phyloP scores from a whole-genome alignment of 768 basidiomycete species.

The Chalciporus pseudorubinellus region DNA sequence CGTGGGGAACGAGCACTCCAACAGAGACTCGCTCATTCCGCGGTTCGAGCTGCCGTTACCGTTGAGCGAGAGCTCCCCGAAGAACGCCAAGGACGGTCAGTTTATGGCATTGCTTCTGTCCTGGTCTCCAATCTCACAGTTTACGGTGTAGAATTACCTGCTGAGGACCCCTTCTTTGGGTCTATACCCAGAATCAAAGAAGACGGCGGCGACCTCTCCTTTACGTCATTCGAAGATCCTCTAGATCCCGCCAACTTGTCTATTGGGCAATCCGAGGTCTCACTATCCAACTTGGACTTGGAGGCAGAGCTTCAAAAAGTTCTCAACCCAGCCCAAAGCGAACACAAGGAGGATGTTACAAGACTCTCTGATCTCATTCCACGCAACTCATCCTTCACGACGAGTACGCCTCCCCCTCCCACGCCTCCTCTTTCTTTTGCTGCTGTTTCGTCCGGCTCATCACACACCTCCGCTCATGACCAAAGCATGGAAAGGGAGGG shows the following conservation, averaged over 20 bases:
- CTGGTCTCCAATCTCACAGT: no score
- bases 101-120: no score
- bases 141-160: background rate
- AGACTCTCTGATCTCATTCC: constrained; percentile 29
- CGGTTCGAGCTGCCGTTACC: constrained; percentile 28
- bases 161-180: constrained; percentile 21
- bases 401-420: constrained; percentile 28
- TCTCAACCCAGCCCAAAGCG: constrained; percentile 11
- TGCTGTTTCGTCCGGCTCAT: constrained; percentile 13
- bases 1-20: constrained; percentile 15
- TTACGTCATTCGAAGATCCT: constrained; percentile 30
- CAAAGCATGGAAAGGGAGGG: constrained; percentile 7
- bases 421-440: constrained; percentile 17
- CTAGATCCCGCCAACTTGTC: constrained; percentile 32
- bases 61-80: constrained; percentile 22
- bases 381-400: constrained; percentile 19
- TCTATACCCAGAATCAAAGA: constrained; percentile 20
- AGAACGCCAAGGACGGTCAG: background rate
- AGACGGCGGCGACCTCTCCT: constrained; percentile 24
- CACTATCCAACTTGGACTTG: constrained; percentile 31
- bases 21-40: constrained; percentile 35
- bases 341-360: constrained; percentile 11
- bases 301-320: constrained; percentile 31
- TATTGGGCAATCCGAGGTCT: constrained; percentile 38
- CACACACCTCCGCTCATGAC: constrained; percentile 12